A percentile compares a stretch with the other conserved stretches of the same genome.
Conservation (phyloP, 2,329 filamentous ascomycete species). For the Dothideomycetidae sp. region DNA sequence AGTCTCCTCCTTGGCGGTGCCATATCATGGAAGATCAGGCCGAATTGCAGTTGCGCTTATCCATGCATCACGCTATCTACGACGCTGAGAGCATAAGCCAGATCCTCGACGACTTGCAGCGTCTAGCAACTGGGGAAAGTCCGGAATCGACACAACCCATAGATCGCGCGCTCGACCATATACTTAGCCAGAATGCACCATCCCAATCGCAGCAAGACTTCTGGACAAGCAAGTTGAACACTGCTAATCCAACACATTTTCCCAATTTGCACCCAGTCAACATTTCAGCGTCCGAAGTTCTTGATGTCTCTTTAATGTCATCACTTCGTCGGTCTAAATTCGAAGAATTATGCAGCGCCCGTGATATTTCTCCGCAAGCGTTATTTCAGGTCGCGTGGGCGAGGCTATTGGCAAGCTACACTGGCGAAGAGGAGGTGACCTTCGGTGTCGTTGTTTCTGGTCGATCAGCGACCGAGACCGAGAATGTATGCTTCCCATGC, state of each 20-base stretch:
- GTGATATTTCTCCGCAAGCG: slow-evolving; percentile 61
- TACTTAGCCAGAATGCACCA: slow-evolving; percentile 27
- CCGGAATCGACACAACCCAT: slow-evolving; percentile 23
- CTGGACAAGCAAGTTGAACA: slow-evolving; percentile 42
- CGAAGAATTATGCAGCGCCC: slow-evolving; percentile 39
- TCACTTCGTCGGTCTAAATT: slow-evolving; percentile 33
- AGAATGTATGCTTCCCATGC: slow-evolving; percentile 56
- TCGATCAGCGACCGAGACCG: slow-evolving; percentile 45
- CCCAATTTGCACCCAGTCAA: slow-evolving; percentile 57
- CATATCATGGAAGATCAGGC: slow-evolving; percentile 28
- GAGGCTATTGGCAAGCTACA: slow-evolving; percentile 57
- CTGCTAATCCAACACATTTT: slow-evolving; percentile 46
- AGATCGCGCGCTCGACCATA: slow-evolving; percentile 29
- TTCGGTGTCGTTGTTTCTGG: slow-evolving; percentile 76
- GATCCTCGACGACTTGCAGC: slow-evolving; percentile 47
- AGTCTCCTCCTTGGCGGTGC: slow-evolving; percentile 50
- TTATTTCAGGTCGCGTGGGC: slow-evolving; percentile 68
- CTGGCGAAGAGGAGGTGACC: slow-evolving; percentile 57
- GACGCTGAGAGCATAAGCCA: slow-evolving; percentile 60
- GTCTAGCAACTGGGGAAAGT: slow-evolving; percentile 22
- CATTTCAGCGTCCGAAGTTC: slow-evolving; percentile 22
- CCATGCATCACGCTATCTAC: slow-evolving; percentile 69
- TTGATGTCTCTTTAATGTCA: slow-evolving; percentile 26
- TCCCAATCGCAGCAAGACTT: slow-evolving; percentile 33
- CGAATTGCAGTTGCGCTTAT: slow-evolving; percentile 30